Conservation (phyloP, 495 filamentous ascomycete species). For the Gamarada debralockiae region DNA sequence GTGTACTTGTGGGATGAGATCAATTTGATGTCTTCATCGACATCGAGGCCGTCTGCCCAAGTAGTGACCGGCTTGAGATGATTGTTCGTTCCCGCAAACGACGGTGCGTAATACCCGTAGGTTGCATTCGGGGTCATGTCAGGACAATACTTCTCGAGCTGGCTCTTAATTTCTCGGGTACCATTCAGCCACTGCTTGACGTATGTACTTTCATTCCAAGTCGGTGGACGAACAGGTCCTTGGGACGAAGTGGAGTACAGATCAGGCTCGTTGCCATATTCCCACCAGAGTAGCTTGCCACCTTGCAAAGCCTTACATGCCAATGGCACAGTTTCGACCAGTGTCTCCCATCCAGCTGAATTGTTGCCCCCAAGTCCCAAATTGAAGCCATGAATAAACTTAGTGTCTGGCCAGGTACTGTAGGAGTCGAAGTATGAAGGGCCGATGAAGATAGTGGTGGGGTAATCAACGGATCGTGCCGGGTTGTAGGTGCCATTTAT, state of each 20-base stretch:
- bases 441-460: conserved; percentile 56
- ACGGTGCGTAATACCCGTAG: conserved; percentile 56
- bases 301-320: conserved; percentile 55
- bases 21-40: conserved; percentile 44
- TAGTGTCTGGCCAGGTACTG: conserved; percentile 49
- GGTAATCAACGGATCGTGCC: conserved; percentile 52
- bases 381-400: conserved; percentile 64
- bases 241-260: conserved; percentile 52
- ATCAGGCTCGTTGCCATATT: conserved; percentile 68
- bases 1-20: conserved; percentile 64
- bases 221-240: conserved; percentile 45
- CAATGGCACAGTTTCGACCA: conserved; percentile 50
- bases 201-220: conserved; percentile 55
- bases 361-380: conserved; percentile 49
- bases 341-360: conserved; percentile 43
- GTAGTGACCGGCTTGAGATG: conserved; percentile 45
- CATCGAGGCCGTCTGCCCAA: conserved; percentile 50
- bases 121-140: conserved; percentile 35
- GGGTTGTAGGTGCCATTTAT: conserved; percentile 51
- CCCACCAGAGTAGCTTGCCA: conserved; percentile 50
- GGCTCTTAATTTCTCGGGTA: conserved; percentile 42
- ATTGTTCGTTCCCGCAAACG: conserved; percentile 54
- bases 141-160: conserved; percentile 49
- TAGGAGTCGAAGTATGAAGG: conserved; percentile 66
- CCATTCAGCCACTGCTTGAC: conserved; percentile 59